A percentile compares a stretch with the other conserved stretches of the same genome.
These are phyloP conservation scores for Haplosporangium gracile DNA, from an alignment of 192 early-diverging fungal genomes.

Conservation along the genomic window DNA sequence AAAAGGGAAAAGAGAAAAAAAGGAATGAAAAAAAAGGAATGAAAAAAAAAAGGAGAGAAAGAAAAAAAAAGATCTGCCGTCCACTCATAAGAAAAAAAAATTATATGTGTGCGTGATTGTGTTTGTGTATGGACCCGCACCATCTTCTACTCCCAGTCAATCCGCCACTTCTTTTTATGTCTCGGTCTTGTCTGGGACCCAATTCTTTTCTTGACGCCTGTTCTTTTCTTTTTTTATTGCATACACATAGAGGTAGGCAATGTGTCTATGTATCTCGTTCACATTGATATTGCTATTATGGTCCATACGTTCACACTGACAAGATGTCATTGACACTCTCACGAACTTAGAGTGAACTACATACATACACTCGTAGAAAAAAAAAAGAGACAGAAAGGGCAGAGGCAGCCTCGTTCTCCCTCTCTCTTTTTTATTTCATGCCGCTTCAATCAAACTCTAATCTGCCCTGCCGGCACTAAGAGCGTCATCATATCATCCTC, in stretches of 20 bases:
- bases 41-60: background rate
- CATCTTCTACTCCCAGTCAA: too few species aligned
- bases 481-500: background rate
- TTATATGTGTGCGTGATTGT: background rate
- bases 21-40: background rate
- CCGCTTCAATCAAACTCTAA: slow-evolving; percentile 2
- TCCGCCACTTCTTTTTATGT: too few species aligned
- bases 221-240: too few species aligned
- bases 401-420: background rate
- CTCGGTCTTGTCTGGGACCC: too few species aligned
- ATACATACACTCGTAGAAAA: background rate
- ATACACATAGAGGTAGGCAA: too few species aligned
- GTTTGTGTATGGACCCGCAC: background rate
- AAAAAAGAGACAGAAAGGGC: background rate
- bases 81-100: background rate
- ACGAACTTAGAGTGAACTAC: background rate
- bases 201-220: too few species aligned
- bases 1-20: background rate
- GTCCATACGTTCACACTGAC: background rate
- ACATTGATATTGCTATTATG: too few species aligned
- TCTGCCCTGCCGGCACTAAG: background rate
- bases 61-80: slow-evolving; percentile 1
- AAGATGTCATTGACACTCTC: background rate
- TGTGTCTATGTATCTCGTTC: too few species aligned
- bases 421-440: background rate